Base-by-base conservation (phyloP, 192 early-diverging fungal genomes). In the Backusella tuberculispora region DNA sequence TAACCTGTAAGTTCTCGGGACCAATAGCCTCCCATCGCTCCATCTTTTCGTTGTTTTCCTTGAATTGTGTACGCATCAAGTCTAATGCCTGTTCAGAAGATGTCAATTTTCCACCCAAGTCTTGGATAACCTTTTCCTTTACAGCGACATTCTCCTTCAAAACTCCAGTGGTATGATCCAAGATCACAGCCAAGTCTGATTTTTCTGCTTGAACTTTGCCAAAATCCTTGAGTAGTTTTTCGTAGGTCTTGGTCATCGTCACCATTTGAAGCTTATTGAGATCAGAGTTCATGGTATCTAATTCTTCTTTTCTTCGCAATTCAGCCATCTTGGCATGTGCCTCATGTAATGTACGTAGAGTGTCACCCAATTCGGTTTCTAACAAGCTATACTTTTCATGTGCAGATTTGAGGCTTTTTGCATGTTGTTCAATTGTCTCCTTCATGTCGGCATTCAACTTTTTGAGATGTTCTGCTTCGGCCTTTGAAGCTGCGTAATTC, bases 221-320 rank as follows among this genome's bases (percentile, higher is more conserved):
- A 24, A 60, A 24, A 26, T 60, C 53, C 4, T 26, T 60, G 53
- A 60, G 53, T 10, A 60, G 12, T 6, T 26, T 60, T 12, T 60
- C 53, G 8, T 60, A 60, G 21, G 53, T 24, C 8, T 60, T 60
- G 21, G 21, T 60, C 53, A 60, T 60, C 7, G 53, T 26, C 9
- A 26, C 21, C 53, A 60, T 60, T 24, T 60, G 53, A 26, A 10
- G 3, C 4, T 60, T 60, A 19, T 60, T 60, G 3, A 60, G 21
- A 1, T 60, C 53, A 60, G 21, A 19, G 9, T 60, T 60, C 53
- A 24, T 60, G 26, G 21, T 1, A 12, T 60, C 53, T 26, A 60
- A 60, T 7, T 60, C 53, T 60, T 60, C 53, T 60, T 24, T 60
- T 26, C 53, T 60, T 60, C 26, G 53, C 8, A 12, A 60, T 60